Percentiles rank a stretch among this genome's conserved stretches.
phyloP scores from a whole-genome alignment of 805 yeast species.

The Brettanomyces custersianus region DNA sequence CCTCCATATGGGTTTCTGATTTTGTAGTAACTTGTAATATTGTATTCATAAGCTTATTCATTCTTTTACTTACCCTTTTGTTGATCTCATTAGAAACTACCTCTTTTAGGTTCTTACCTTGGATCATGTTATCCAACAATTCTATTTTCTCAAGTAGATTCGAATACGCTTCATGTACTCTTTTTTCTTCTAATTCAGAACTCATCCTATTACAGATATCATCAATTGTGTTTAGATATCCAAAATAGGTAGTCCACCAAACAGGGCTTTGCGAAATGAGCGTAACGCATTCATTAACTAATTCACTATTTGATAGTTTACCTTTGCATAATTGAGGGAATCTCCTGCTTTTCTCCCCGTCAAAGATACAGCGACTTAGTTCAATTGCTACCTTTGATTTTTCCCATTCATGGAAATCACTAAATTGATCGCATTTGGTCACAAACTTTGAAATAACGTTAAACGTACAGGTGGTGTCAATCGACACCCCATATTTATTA shows the following conservation, averaged over 20 bases:
- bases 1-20: background rate
- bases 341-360: background rate
- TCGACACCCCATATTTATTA: no score
- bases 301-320: background rate
- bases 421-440: slow-evolving; percentile 1
- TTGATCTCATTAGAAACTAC: background rate
- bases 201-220: slow-evolving; percentile 5
- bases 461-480: slow-evolving; percentile 1
- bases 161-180: background rate
- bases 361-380: slow-evolving; percentile 12
- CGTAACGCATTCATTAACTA: slow-evolving; percentile 9
- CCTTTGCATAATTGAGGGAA: slow-evolving; percentile 3
- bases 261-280: slow-evolving; percentile 3
- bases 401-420: background rate
- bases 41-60: no score
- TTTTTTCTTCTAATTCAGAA: slow-evolving; percentile 3
- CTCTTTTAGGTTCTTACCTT: background rate
- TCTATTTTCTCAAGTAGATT: background rate
- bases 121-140: background rate
- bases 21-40: no score
- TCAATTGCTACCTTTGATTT: slow-evolving; percentile 6
- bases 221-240: slow-evolving; percentile 10
- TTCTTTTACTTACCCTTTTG: no score
- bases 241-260: slow-evolving; percentile 17
- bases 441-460: background rate